Evolutionary conservation across 441 rosid genomes (phyloP).

Genomic region (Jatropha multifida): DNA sequence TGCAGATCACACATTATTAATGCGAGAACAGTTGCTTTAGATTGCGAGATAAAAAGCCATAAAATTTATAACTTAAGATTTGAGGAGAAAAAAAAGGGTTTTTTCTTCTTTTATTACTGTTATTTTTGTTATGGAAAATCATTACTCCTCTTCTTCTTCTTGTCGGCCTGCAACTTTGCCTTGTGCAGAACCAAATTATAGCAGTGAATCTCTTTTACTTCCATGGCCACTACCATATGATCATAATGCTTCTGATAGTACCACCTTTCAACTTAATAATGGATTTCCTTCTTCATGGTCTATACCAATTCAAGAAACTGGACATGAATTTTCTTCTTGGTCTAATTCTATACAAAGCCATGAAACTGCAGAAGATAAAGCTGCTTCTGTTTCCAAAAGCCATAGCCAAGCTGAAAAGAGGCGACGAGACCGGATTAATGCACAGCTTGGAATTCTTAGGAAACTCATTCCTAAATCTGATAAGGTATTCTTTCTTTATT

Average conservation of each 20-base stretch:
- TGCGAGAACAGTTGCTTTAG: constrained; percentile 35
- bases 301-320: constrained; percentile 24
- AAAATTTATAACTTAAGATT: neutral
- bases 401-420: constrained; percentile 96
- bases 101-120: neutral
- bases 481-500: constrained; percentile 47
- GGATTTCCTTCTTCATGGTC: constrained; percentile 18
- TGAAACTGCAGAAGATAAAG: constrained; percentile 42
- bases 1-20: constrained; percentile 42
- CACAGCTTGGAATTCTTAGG: constrained; percentile 78
- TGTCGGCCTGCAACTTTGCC: constrained; percentile 23
- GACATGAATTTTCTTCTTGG: constrained; percentile 35
- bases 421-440: constrained; percentile 81
- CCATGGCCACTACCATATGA: constrained; percentile 32
- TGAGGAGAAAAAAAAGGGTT: neutral
- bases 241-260: constrained; percentile 25
- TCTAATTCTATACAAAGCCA: constrained; percentile 17
- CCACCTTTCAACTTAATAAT: neutral
- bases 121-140: constrained; percentile 35
- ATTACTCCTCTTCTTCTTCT: neutral
- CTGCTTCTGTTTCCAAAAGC: constrained; percentile 58
- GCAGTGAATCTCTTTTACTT: constrained; percentile 26
- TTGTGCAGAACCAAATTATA: constrained; percentile 30
- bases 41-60: constrained; percentile 24
- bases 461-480: constrained; percentile 86